Base-by-base conservation (phyloP, 192 early-diverging fungal species). In the Backusella australiensis region DNA sequence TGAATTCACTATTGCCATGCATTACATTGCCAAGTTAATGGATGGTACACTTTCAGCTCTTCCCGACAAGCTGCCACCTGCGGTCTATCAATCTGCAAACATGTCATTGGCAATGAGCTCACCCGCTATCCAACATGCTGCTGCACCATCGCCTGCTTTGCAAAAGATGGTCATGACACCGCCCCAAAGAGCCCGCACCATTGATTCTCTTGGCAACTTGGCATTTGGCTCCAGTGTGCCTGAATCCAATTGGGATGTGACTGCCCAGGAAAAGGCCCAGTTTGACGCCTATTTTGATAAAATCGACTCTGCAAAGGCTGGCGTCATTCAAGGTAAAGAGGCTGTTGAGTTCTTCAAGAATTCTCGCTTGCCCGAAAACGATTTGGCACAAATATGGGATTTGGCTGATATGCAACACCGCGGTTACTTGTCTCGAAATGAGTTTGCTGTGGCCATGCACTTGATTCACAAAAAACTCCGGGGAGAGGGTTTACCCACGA, bases 1-100 rank as follows among this genome's bases (percentile, higher is more conserved):
- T 19, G 94, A 96, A 79, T 98, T 98, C 83, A 89, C 93, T 53
- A 89, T 94, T 66, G 95, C 94, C 65, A 97, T 98, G 96, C 88
- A 90, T 78, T 91, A 94, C 71, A 92, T 98, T 70, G 89, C 92
- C 19, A 88, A 90, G 71, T 82, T 93, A 21, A 95, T 95, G 90
- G 89, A 93, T 69, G 93, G 92, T 36, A 86, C 86, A 21, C 83
- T 90, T 39, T 78, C 84, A 49, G 83, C 85, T 34, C 84, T 97
- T n/a, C 97, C 97, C 15, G 63, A 85, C 6, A 72, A 81, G 6
- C 82, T 96, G 21, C 94, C 97, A 12, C 79, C 87, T 15, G 79
- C 86, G n/a, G 66, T 92, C 77, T 87, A 90, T 73, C 77, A 85
- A 80, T 63, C 85, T 73, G 75, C 84, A 56, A 11, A 78, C 29